A percentile compares a stretch with the other conserved stretches of the same genome.
phyloP scores from a whole-genome alignment of 2,329 filamentous ascomycete species.

The Colletotrichum truncatum region DNA sequence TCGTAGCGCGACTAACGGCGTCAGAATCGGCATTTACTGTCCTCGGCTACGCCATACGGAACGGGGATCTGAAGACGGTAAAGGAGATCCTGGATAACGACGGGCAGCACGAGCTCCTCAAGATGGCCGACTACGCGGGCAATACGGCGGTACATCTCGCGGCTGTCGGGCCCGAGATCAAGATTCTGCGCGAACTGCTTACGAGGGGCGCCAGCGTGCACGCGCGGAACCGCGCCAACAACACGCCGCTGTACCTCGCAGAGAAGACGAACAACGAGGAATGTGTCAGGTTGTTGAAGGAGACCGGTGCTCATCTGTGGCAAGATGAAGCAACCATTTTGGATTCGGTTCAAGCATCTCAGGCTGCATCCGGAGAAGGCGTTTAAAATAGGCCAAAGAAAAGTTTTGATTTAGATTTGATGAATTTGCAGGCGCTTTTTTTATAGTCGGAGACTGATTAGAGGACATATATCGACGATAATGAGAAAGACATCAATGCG shows the following conservation, averaged over 20 bases:
- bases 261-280: conserved; percentile 64
- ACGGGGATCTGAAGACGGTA: conserved; percentile 73
- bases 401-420: background rate
- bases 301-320: conserved; percentile 70
- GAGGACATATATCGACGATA: background rate
- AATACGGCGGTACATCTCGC: conserved; percentile 75
- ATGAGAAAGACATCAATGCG: background rate
- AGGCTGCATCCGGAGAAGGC: conserved; percentile 19
- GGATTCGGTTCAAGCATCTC: conserved; percentile 23
- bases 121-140: conserved; percentile 81
- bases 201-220: conserved; percentile 73
- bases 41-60: conserved; percentile 82
- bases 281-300: conserved; percentile 62
- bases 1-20: conserved; percentile 52
- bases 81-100: conserved; percentile 75
- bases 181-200: conserved; percentile 68
- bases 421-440: conserved; percentile 10
- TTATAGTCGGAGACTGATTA: background rate
- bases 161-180: conserved; percentile 60
- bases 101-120: conserved; percentile 67
- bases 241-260: conserved; percentile 73
- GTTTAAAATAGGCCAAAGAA: conserved; percentile 18
- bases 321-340: conserved; percentile 42
- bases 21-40: conserved; percentile 74
- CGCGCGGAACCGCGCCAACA: conserved; percentile 70